Percentiles rank a stretch among this genome's conserved stretches.
phyloP scores from a whole-genome alignment of 108 stramenopile species.

The Cyclostephanos invisitatus region DNA sequence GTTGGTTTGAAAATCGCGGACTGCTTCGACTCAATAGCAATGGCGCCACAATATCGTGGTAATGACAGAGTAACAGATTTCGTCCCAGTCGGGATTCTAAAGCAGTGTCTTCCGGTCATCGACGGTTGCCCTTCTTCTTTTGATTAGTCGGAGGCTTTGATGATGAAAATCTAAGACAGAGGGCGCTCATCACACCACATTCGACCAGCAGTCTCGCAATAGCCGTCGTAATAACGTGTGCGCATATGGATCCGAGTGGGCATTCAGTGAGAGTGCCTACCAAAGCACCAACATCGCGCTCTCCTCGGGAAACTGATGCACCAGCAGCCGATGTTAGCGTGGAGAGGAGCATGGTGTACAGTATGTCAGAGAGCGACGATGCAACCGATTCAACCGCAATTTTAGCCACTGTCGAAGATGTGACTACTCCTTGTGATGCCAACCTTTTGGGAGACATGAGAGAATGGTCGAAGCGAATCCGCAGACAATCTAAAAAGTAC shows the following conservation, averaged over 20 bases:
- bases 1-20: constrained; percentile 24
- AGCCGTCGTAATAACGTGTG: constrained; percentile 68
- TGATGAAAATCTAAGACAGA: constrained; percentile 16
- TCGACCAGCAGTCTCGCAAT: constrained; percentile 70
- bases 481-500: constrained; percentile 75
- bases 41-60: constrained; percentile 83
- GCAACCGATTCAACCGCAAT: constrained; percentile 50
- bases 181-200: constrained; percentile 61
- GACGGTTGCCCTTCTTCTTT: constrained; percentile 9
- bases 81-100: constrained; percentile 72
- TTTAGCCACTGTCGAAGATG: neutral
- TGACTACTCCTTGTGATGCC: neutral
- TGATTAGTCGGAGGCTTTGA: neutral
- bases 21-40: constrained; percentile 77
- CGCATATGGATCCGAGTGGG: constrained; percentile 67
- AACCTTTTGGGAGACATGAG: constrained; percentile 15
- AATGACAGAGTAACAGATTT: constrained; percentile 72
- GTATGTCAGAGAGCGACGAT: constrained; percentile 47
- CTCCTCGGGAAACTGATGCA: constrained; percentile 67
- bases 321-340: constrained; percentile 55
- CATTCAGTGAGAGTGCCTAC: constrained; percentile 77
- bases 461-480: constrained; percentile 52
- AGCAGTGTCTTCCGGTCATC: constrained; percentile 21
- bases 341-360: constrained; percentile 74
- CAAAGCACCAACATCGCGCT: constrained; percentile 81